Base-by-base conservation (phyloP, 2,329 filamentous ascomycete species). In the Apiospora phragmitis region DNA sequence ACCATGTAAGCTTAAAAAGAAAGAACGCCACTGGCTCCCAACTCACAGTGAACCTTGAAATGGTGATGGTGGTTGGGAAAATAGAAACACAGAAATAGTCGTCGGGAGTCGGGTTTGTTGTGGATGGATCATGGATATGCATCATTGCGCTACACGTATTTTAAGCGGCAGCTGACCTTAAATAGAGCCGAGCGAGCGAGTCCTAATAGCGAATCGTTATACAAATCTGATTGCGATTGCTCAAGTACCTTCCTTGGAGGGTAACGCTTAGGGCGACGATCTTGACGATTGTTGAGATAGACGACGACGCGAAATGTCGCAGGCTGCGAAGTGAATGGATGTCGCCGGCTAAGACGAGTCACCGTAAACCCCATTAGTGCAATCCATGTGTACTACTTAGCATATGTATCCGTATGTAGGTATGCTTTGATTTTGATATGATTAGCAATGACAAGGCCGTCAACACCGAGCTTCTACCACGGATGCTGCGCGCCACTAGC, bases 141-240 rank as follows among this genome's bases (percentile, higher is more conserved):
- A 55, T 32, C 14, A 62, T 62, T 9, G 55, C 38, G 55, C 32
- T 14, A 62, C 32, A 35, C 55, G 55, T 38, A 29, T 62, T 62
- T 35, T 18, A 18, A 59, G 55, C 55, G 55, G 7, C 18, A 21
- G 51, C 51, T 59, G 51, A 59, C 51, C 9, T 9, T 14, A 32
- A 18, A n/a, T 29, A 62, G 55, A 41, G 38, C 38, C 26, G 38
- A 12, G 32, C 55, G 18, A 12, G 55, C 55, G 32, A 38, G 55
- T 62, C 29, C 29, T 35, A 35, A 62, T 35, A 35, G 32, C 55
- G 55, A 62, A 47, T 67, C 65, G 65, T 67, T 38, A 67, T 67
- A n/a, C 29, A 43, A 35, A n/a, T 47, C 42, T 32, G 65, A 67
- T 67, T 43, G 45, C 41, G 65, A 67, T 67, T 67, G 65, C 65